A percentile compares a stretch with the other conserved stretches of the same genome.
Evolutionary conservation across 257 asterid genomes (phyloP).

Genomic region (Plantago major): DNA sequence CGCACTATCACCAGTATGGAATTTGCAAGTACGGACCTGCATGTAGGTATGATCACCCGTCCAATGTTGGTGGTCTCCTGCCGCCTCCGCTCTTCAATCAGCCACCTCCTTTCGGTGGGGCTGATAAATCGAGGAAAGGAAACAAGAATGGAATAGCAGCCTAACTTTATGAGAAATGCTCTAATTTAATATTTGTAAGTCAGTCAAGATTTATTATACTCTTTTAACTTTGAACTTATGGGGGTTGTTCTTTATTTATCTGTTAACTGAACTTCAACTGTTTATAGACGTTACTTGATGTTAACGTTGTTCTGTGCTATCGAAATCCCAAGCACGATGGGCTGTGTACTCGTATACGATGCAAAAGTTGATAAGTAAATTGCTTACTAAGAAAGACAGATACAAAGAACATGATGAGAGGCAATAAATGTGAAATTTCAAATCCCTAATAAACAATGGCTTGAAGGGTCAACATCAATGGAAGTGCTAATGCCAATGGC

Average conservation of each 20-base stretch:
- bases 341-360: too few relatives aligned
- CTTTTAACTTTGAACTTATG: not conserved
- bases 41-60: slow-evolving; percentile 82
- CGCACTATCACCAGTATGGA: slow-evolving; percentile 71
- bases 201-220: not conserved
- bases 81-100: slow-evolving; percentile 26
- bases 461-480: too few relatives aligned
- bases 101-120: slow-evolving; percentile 31
- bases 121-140: slow-evolving; percentile 31
- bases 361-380: too few relatives aligned
- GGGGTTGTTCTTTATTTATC: not conserved
- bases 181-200: not conserved
- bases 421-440: too few relatives aligned
- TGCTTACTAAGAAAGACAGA: too few relatives aligned
- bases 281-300: not conserved
- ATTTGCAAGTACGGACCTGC: slow-evolving; percentile 93
- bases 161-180: slow-evolving; percentile 1
- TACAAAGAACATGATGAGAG: too few relatives aligned
- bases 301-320: not conserved
- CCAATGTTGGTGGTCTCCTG: slow-evolving; percentile 30
- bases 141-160: slow-evolving; percentile 34
- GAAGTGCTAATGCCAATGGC: too few relatives aligned
- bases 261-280: not conserved
- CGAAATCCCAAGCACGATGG: not conserved
- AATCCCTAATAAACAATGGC: too few relatives aligned